Percentiles rank a stretch among this genome's conserved stretches.
Conservation (phyloP, 2,329 filamentous ascomycete genomes). For the Trichothecium sympodiale region DNA sequence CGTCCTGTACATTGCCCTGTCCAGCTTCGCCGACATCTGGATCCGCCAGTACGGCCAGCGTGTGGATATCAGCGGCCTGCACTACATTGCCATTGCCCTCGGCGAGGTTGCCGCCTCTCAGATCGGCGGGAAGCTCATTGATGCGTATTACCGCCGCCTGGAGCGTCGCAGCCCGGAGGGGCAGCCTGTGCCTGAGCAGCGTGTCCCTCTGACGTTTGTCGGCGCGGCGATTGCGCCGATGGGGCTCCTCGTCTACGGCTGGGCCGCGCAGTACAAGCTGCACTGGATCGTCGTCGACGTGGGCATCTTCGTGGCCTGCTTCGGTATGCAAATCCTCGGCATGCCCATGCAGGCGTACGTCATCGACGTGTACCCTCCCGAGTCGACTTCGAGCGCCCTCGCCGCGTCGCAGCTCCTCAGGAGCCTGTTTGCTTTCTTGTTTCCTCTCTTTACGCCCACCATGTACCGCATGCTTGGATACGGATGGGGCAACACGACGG, state of each 20-base stretch:
- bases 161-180: background rate
- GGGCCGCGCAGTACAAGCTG: constrained; percentile 23
- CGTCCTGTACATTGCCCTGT: constrained; percentile 51
- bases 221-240: constrained; percentile 31
- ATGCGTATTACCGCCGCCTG: constrained; percentile 18
- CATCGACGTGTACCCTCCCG: constrained; percentile 30
- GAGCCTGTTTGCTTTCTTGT: constrained; percentile 31
- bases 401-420: constrained; percentile 33
- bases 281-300: constrained; percentile 28
- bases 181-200: constrained; percentile 10
- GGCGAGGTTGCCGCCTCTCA: constrained; percentile 50
- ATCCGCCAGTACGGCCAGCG: constrained; percentile 40
- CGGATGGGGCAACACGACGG: constrained; percentile 21
- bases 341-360: constrained; percentile 26
- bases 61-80: constrained; percentile 47
- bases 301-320: constrained; percentile 19
- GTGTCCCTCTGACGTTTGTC: constrained; percentile 13
- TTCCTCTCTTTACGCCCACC: constrained; percentile 33
- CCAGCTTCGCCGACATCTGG: constrained; percentile 52
- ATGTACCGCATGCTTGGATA: constrained; percentile 21
- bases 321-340: constrained; percentile 19
- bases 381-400: constrained; percentile 34
- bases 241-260: constrained; percentile 31
- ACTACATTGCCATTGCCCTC: constrained; percentile 51
- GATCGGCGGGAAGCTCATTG: constrained; percentile 30